phyloP scores from a whole-genome alignment of 2,329 filamentous ascomycete genomes.

The Fusarium goolgardi region DNA sequence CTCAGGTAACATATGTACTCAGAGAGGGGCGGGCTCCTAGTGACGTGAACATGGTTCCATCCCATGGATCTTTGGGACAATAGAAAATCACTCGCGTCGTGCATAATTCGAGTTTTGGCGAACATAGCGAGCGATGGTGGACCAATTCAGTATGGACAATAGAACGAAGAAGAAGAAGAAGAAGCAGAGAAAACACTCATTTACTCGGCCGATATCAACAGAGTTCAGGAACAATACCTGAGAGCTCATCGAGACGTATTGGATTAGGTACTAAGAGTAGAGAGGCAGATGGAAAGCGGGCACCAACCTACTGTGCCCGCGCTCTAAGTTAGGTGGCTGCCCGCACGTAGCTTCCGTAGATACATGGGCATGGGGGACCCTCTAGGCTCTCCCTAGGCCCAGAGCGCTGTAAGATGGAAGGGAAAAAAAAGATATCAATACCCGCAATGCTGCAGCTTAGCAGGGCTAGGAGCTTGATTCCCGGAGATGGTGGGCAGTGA shows the following conservation, averaged over 20 bases:
- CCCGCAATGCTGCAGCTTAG: conserved; percentile 39
- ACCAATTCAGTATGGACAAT: not conserved
- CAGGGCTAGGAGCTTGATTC: conserved; percentile 43
- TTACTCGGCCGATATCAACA: conserved; percentile 2
- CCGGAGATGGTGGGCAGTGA: conserved; percentile 43
- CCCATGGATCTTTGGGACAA: conserved; percentile 3
- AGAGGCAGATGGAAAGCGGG: not conserved
- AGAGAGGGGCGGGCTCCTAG: conserved; percentile 5
- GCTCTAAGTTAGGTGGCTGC: conserved; percentile 5
- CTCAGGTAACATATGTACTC: not conserved
- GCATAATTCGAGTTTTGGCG: conserved; percentile 26
- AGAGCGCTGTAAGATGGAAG: conserved; percentile 22
- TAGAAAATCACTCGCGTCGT: conserved; percentile 23
- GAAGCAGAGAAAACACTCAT: not conserved
- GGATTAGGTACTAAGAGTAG: not conserved
- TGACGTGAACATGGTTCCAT: conserved; percentile 13
- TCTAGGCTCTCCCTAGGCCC: not conserved
- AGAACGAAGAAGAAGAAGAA: conserved; percentile 2
- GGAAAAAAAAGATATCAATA: conserved; percentile 8
- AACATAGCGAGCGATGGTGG: conserved; percentile 20
- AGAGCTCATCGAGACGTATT: conserved; percentile 5
- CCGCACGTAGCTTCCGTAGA: conserved; percentile 9
- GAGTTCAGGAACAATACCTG: conserved; percentile 26
- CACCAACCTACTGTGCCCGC: conserved; percentile 4
- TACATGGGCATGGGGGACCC: not conserved